Evolutionary conservation across 2,329 filamentous ascomycete genomes (phyloP).

Genomic region (Diaporthe longicolla): DNA sequence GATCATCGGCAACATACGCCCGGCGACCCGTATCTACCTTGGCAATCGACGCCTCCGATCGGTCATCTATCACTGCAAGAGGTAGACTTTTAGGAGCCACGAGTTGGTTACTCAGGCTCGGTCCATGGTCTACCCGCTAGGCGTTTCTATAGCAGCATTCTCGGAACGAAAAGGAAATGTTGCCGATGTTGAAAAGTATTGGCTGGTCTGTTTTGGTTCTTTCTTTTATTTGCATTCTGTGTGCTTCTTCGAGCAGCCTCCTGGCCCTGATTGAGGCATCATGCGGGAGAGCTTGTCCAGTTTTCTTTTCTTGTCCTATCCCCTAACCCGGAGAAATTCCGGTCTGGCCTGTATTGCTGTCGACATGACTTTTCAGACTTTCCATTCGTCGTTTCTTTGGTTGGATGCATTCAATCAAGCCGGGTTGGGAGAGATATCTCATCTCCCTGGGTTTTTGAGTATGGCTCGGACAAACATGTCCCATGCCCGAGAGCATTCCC

Average conservation of each 20-base stretch:
- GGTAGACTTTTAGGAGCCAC: no score
- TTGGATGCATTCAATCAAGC: slow-evolving; percentile 16
- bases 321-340: slow-evolving; percentile 25
- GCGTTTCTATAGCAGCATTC: slow-evolving; percentile 23
- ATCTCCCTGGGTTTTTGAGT: neutral
- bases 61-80: neutral
- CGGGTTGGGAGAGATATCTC: neutral
- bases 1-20: neutral
- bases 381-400: slow-evolving; percentile 38
- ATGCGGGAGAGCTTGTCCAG: slow-evolving; percentile 29
- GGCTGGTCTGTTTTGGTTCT: slow-evolving; percentile 29
- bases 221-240: slow-evolving; percentile 13
- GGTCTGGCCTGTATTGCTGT: slow-evolving; percentile 40
- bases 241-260: slow-evolving; percentile 14
- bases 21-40: neutral
- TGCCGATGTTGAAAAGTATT: slow-evolving; percentile 25
- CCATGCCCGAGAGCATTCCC: slow-evolving; percentile 17
- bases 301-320: slow-evolving; percentile 30
- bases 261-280: neutral
- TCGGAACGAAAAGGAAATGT: slow-evolving; percentile 19
- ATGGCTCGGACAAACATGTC: slow-evolving; percentile 3
- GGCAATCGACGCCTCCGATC: neutral
- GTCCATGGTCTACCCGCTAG: slow-evolving; percentile 11
- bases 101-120: neutral
- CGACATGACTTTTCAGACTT: slow-evolving; percentile 42